A percentile compares a stretch with the other conserved stretches of the same genome.
Evolutionary conservation across 306 rosid genomes (phyloP).

Genomic region (Potentilla sterilis): DNA sequence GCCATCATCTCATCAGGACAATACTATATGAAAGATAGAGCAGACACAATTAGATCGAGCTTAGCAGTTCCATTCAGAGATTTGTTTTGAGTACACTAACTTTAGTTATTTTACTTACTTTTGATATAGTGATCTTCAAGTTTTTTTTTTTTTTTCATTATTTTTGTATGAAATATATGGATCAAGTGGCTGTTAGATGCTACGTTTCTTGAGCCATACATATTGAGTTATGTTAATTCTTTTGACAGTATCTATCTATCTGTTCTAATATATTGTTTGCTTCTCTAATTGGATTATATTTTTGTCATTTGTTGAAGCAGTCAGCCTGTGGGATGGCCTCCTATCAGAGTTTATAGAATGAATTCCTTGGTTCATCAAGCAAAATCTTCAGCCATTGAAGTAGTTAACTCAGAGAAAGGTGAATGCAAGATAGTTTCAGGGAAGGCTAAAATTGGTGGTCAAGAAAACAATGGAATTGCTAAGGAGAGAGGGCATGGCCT

Average conservation of each 20-base stretch:
- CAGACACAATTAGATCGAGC: not conserved
- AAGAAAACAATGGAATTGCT: constrained; percentile 35
- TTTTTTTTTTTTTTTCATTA: not conserved
- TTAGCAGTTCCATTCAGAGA: not conserved
- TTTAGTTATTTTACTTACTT: not conserved
- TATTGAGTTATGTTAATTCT: not conserved
- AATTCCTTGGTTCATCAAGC: constrained; percentile 61
- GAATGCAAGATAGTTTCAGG: constrained; percentile 35
- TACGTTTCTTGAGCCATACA: not conserved
- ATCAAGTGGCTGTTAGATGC: not conserved
- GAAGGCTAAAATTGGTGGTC: constrained; percentile 39
- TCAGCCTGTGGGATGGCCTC: constrained; percentile 99
- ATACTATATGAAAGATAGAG: not conserved
- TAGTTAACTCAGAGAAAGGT: constrained; percentile 43
- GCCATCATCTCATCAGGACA: not conserved
- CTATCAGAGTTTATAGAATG: constrained; percentile 73
- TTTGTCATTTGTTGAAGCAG: constrained; percentile 45
- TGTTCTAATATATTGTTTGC: constrained; percentile 4
- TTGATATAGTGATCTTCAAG: not conserved
- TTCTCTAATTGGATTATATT: constrained; percentile 24
- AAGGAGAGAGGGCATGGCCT: constrained; percentile 39
- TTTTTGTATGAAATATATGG: not conserved
- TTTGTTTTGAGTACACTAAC: not conserved
- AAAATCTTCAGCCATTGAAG: constrained; percentile 58
- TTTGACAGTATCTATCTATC: not conserved